These are phyloP conservation scores for Melampsora americana DNA, from an alignment of 1,284 basidiomycete species.

Conservation along the genomic window DNA sequence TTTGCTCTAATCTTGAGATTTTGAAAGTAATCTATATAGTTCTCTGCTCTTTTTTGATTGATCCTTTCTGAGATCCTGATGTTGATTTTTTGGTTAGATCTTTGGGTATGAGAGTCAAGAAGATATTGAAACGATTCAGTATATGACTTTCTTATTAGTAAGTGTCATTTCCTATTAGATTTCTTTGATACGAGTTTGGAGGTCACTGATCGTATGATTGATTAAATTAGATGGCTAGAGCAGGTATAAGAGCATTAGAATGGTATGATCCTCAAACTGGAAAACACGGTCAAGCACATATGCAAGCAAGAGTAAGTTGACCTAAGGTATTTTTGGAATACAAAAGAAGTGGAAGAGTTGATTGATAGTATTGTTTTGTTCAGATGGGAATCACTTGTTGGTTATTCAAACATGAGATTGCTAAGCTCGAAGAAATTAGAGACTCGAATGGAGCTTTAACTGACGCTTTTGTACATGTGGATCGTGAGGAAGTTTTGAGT, in stretches of 20 bases:
- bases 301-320: slow-evolving; percentile 65
- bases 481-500: slow-evolving; percentile 65
- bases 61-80: background rate
- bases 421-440: slow-evolving; percentile 66
- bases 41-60: slow-evolving; percentile 48
- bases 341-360: background rate
- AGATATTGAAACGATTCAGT: slow-evolving; percentile 72
- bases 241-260: slow-evolving; percentile 63
- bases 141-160: slow-evolving; percentile 76
- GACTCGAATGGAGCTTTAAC: slow-evolving; percentile 59
- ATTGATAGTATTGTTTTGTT: slow-evolving; percentile 39
- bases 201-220: background rate
- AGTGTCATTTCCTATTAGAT: slow-evolving; percentile 46
- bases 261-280: slow-evolving; percentile 73
- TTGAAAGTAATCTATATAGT: slow-evolving; percentile 10
- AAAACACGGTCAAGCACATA: slow-evolving; percentile 87
- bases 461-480: slow-evolving; percentile 68
- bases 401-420: slow-evolving; percentile 69
- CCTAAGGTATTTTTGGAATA: slow-evolving; percentile 17
- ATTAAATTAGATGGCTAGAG: slow-evolving; percentile 12
- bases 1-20: slow-evolving; percentile 54
- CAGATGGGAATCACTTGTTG: slow-evolving; percentile 76
- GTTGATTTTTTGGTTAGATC: slow-evolving; percentile 12
- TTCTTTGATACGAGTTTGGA: background rate
- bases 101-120: slow-evolving; percentile 64